Evolutionary conservation across 805 yeast species (phyloP).

Genomic region (Metschnikowia baotianmanensis): DNA sequence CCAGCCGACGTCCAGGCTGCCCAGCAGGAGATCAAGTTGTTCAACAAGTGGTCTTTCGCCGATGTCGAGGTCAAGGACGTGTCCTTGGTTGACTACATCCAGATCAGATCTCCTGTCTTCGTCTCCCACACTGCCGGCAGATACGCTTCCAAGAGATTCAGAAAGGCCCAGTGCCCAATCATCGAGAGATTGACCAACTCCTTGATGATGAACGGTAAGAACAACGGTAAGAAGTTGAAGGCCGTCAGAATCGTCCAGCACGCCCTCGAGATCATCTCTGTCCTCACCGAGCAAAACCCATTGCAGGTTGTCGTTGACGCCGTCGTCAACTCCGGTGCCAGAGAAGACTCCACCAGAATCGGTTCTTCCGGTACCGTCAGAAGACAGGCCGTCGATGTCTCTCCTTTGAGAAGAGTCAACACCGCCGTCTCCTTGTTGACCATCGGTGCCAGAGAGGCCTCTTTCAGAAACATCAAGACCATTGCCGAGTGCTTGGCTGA

Average conservation of each 20-base stretch:
- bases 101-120: conserved; percentile 95
- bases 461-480: conserved; percentile 99
- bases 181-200: conserved; percentile 99
- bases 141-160: conserved; percentile 99
- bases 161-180: conserved; percentile 99
- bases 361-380: conserved; percentile 99
- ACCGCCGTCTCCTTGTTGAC: conserved; percentile 97
- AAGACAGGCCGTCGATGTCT: conserved; percentile 99
- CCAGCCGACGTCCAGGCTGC: conserved; percentile 97
- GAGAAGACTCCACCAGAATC: conserved; percentile 99
- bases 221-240: conserved; percentile 99
- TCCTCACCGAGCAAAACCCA: conserved; percentile 99
- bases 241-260: conserved; percentile 99
- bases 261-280: conserved; percentile 96
- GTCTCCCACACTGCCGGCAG: conserved; percentile 99
- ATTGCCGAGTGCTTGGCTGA: conserved; percentile 99
- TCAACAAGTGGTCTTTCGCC: conserved; percentile 99
- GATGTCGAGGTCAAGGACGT: conserved; percentile 97
- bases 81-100: conserved; percentile 97
- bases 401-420: conserved; percentile 99
- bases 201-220: conserved; percentile 99
- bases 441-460: conserved; percentile 99
- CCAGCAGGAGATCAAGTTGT: conserved; percentile 92
- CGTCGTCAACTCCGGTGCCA: conserved; percentile 99
- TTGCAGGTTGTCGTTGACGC: conserved; percentile 99